phyloP scores from a whole-genome alignment of 1,139 yeast species.

The Kodamaea arcana region DNA sequence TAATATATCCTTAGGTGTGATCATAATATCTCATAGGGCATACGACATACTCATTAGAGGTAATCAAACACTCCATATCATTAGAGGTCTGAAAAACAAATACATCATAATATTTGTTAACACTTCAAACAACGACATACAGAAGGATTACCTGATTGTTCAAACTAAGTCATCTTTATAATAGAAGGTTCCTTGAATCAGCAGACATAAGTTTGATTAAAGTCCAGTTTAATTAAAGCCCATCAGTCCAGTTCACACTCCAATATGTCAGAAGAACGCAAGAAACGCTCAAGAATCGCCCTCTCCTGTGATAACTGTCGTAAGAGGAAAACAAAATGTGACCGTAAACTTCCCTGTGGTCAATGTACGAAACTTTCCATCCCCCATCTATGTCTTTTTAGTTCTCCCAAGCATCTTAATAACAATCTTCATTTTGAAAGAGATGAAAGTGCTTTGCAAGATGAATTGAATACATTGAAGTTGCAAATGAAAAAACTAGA shows the following conservation, averaged over 20 bases:
- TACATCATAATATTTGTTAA: no score
- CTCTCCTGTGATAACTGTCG: constrained; percentile 21
- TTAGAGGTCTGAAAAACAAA: no score
- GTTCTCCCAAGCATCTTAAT: constrained; percentile 12
- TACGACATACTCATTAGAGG: no score
- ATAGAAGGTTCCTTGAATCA: no score
- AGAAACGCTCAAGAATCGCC: constrained; percentile 18
- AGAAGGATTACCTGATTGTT: no score
- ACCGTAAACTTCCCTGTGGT: constrained; percentile 11
- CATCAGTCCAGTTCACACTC: neutral
- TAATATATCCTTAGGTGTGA: no score
- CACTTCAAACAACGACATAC: no score
- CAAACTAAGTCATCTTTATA: no score
- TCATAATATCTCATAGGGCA: no score
- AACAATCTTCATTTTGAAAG: constrained; percentile 2
- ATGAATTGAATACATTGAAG: constrained; percentile 9
- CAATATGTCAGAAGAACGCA: constrained; percentile 3
- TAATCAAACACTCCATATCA: no score
- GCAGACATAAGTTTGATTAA: no score
- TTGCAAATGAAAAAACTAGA: constrained; percentile 9
- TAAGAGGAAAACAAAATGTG: constrained; percentile 14
- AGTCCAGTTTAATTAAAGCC: no score
- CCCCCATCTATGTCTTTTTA: constrained; percentile 11
- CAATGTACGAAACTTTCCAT: constrained; percentile 12
- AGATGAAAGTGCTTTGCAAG: constrained; percentile 5